Conservation (phyloP, 352 stramenopile genomes). For the Hyaloperonospora brassicae region DNA sequence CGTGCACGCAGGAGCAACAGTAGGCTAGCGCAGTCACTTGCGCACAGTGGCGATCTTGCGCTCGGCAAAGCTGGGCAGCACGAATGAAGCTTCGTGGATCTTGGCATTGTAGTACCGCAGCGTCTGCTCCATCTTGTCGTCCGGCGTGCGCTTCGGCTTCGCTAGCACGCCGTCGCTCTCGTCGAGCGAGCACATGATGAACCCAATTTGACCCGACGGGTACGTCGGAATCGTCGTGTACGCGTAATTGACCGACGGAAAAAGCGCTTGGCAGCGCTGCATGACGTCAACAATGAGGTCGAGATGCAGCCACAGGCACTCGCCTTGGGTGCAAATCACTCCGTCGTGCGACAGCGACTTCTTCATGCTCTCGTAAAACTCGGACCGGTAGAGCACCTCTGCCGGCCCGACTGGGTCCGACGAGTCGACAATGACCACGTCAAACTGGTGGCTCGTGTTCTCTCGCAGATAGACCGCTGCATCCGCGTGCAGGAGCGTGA, state of each 20-base stretch:
- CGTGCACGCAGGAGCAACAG: too few relatives aligned
- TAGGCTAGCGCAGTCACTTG: conserved; percentile 38
- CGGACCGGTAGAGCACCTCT: conserved; percentile 90
- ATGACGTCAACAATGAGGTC: conserved; percentile 95
- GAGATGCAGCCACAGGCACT: conserved; percentile 98
- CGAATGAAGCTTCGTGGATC: conserved; percentile 94
- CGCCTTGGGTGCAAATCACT: conserved; percentile 89
- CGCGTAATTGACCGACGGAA: conserved; percentile 95
- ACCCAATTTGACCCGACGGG: conserved; percentile 98
- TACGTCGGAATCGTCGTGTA: conserved; percentile 99
- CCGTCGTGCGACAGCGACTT: conserved; percentile 79
- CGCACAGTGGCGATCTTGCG: conserved; percentile 69
- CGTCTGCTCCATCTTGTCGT: conserved; percentile 46
- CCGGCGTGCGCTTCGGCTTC: conserved; percentile 63
- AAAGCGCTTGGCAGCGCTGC: conserved; percentile 82
- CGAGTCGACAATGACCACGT: conserved; percentile 97
- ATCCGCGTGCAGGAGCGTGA: conserved; percentile 91
- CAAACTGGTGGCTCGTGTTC: conserved; percentile 85
- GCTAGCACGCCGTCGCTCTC: conserved; percentile 43
- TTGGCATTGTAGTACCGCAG: conserved; percentile 93
- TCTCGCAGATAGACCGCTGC: conserved; percentile 84
- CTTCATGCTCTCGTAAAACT: conserved; percentile 94
- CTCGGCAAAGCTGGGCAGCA: conserved; percentile 92
- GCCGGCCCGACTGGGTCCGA: conserved; percentile 93
- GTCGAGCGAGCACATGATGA: conserved; percentile 89